These are phyloP conservation scores for Micractinium conductrix DNA, from an alignment of 139 green algal species.

Conservation along the genomic window DNA sequence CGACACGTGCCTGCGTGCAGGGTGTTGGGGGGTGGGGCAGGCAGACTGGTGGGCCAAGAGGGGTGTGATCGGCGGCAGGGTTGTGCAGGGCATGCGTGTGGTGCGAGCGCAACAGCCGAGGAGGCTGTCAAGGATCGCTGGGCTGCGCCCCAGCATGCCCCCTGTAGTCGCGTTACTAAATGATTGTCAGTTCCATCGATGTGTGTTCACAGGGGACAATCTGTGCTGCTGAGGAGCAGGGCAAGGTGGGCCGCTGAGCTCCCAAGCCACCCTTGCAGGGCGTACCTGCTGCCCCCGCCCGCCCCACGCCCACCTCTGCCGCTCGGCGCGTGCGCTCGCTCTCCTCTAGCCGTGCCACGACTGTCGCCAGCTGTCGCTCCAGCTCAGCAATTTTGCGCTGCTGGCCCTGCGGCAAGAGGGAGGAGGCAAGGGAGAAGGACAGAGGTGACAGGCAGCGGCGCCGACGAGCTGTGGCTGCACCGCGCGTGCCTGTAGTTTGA, in stretches of 20 bases:
- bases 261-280: not conserved
- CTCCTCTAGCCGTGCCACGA: conserved; percentile 9
- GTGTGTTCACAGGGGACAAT: too few species aligned
- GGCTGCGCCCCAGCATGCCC: too few species aligned
- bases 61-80: not conserved
- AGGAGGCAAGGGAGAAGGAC: not conserved
- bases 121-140: too few species aligned
- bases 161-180: too few species aligned
- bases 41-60: not conserved
- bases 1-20: not conserved
- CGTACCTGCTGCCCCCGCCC: not conserved
- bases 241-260: not conserved
- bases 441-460: not conserved
- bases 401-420: conserved; percentile 26
- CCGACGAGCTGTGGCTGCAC: too few species aligned
- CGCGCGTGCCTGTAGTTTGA: too few species aligned
- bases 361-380: not conserved
- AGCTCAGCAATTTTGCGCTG: conserved; percentile 33
- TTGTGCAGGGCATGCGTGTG: too few species aligned
- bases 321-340: conserved; percentile 17
- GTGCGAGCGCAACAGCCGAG: too few species aligned
- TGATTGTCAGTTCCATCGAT: too few species aligned
- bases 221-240: too few species aligned
- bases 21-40: too few species aligned
- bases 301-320: not conserved